A percentile compares a stretch with the other conserved stretches of the same genome.
These are phyloP conservation scores for Fagopyrum esculentum DNA, from an alignment of 148 eudicot genomes.

Conservation along the genomic window DNA sequence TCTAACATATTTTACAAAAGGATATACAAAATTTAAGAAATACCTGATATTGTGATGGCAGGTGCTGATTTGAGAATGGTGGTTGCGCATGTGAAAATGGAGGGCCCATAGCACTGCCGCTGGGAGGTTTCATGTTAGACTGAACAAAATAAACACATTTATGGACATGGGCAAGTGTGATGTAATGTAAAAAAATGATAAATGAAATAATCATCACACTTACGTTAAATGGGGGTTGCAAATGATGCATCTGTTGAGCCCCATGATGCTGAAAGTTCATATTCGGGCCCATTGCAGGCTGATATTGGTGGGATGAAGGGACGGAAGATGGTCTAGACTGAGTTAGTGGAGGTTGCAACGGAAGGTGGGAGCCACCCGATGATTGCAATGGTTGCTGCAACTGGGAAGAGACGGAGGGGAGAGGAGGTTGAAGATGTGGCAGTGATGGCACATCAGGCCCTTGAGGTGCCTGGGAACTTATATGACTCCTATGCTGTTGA, in stretches of 20 bases:
- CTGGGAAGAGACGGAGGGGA: slow-evolving; percentile 44
- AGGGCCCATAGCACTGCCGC: slow-evolving; percentile 41
- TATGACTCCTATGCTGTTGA: slow-evolving; percentile 42
- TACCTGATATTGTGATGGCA: slow-evolving; percentile 67
- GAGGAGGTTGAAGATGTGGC: slow-evolving; percentile 46
- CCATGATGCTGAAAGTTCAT: slow-evolving; percentile 64
- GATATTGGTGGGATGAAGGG: slow-evolving; percentile 47
- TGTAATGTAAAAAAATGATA: slow-evolving; percentile 8
- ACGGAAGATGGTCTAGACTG: slow-evolving; percentile 44
- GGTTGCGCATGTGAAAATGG: slow-evolving; percentile 71
- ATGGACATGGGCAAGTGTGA: not conserved
- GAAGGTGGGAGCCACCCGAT: slow-evolving; percentile 42
- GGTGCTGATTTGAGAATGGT: slow-evolving; percentile 51
- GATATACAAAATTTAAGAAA: not conserved
- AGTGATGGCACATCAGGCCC: slow-evolving; percentile 45
- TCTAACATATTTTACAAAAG: not conserved
- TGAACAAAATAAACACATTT: slow-evolving; percentile 18
- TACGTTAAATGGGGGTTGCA: slow-evolving; percentile 75
- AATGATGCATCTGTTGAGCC: slow-evolving; percentile 61
- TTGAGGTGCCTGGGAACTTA: slow-evolving; percentile 52
- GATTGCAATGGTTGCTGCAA: slow-evolving; percentile 62
- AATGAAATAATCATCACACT: slow-evolving; percentile 16
- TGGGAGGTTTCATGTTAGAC: slow-evolving; percentile 47
- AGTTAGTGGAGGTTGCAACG: slow-evolving; percentile 60
- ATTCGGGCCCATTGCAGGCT: slow-evolving; percentile 52